Base-by-base conservation (phyloP, 1,139 yeast species). In the Blastobotrys serpentis region DNA sequence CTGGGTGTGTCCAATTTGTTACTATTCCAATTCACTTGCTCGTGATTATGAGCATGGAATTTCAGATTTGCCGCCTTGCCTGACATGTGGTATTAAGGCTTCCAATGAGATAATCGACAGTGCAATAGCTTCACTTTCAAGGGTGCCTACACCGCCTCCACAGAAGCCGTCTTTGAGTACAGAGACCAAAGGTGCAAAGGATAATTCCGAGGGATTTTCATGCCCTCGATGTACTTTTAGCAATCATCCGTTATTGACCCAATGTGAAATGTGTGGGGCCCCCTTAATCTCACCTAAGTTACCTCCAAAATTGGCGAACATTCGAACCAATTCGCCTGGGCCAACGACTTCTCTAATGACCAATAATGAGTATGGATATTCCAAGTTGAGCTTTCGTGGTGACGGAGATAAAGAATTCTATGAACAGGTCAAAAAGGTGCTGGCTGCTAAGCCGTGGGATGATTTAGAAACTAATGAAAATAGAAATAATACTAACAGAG, bases 1-100 rank as follows among this genome's bases (percentile, higher is more conserved):
- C 23, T 90, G 97, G 97, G 76, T 78, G 1, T 90, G 98, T 64
- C 83, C 86, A 10, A 89, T 90, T 3, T 90, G 98, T 64, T 82
- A 82, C 38, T 84, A 75, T 58, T 74, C 82, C 21, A 89, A 89
- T 61, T 72, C 71, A 22, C 63, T 79, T 3, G 61, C 67, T 1
- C 58, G 69, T 1, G 68, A 66, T 13, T 63, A 71, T 25, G 70
- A 70, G 36, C 62, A 67, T 29, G 65, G 67, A 3, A 59, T 62
- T 1, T 55, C 64, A 3, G 66, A 65, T 16, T 54, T 76, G 5
- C 89, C 92, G 0, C 65, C 69, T 14, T 90, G 98, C 65, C 69
- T 69, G 7, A 82, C 86, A 2, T 90, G 98, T 69, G 98, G 98
- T 1, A 80, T 89, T 19, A 71, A 68, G 33, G 74, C 79, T 0